phyloP scores from a whole-genome alignment of 2,329 filamentous ascomycete species.

The Davidsoniella virescens region DNA sequence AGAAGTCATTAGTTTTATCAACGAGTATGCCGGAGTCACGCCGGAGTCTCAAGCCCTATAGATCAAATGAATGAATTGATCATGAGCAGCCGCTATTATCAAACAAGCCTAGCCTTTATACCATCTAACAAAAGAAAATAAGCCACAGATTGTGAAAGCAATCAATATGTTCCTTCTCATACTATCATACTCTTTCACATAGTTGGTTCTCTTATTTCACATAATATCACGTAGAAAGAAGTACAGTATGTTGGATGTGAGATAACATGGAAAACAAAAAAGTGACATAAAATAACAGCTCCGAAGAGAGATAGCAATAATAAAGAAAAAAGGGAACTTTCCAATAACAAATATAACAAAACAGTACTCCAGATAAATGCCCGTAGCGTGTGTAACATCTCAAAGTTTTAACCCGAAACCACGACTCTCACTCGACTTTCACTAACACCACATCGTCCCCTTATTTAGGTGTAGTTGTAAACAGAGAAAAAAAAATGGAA shows the following conservation, averaged over 20 bases:
- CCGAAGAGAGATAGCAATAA: slow-evolving; percentile 2
- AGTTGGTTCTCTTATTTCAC: no score
- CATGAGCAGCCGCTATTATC: neutral
- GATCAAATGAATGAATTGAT: neutral
- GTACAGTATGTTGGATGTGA: neutral
- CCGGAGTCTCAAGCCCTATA: neutral
- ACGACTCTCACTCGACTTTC: neutral
- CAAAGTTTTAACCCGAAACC: slow-evolving; percentile 11
- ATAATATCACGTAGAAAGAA: neutral
- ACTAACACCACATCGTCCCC: neutral
- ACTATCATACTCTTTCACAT: no score
- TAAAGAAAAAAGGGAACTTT: slow-evolving; percentile 3
- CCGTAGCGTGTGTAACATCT: slow-evolving; percentile 12
- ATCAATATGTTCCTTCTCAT: no score
- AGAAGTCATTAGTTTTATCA: slow-evolving; percentile 67
- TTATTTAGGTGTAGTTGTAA: neutral
- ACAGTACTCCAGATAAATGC: slow-evolving; percentile 12
- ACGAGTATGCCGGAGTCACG: slow-evolving; percentile 38
- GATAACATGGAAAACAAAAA: slow-evolving; percentile 3
- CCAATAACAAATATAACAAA: slow-evolving; percentile 9
- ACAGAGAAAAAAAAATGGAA: neutral
- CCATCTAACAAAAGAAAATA: neutral
- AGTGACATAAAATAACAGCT: slow-evolving; percentile 1
- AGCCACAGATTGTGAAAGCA: neutral
- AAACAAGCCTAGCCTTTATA: no score